Base-by-base conservation (phyloP, 345 rosid genomes). In the Camelina hispida region DNA sequence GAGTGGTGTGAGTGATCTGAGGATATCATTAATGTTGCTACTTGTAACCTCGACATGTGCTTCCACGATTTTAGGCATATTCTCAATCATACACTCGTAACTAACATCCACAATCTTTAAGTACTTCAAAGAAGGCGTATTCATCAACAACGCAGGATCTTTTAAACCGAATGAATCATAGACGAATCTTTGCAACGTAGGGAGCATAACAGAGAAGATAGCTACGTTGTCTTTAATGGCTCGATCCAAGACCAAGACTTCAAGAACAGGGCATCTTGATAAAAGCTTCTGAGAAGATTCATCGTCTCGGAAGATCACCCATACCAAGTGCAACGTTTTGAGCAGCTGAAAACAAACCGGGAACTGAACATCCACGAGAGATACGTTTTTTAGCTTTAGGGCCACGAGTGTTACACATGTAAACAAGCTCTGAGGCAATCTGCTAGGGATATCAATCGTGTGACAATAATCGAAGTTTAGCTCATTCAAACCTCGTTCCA, bases 341-440 rank as follows among this genome's bases (percentile, higher is more conserved):
- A 46, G 55, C n/a, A 47, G 10, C 69, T 44, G 14, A 25, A 64
- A 63, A 28, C 38, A 5, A 14, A 44, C 15, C 15, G 68, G 52
- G 38, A 43, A 63, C 2, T 7, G 37, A 46, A 47, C 22, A 64
- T 46, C 42, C 10, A 28, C 37, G 16, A 44, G 55, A 6, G 42
- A 34, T 10, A 44, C 69, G n/a, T 64, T 47, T n/a, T 4, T 11
- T 2, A 64, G 1, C 16, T 64, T 46, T 8, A 64, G 25, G 3
- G 9, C 15, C 42, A 46, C 42, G 9, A 64, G 55, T 17, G 69
- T 64, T 47, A 23, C 55, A 23, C 58, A 53, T 10, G 58, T 53
- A 23, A 4, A 53, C 9, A 57, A 71, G 23, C 75, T 59, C 75
- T 35, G 66, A 37, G 76, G 69, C 28, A 72, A 72, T 20, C 30